These are phyloP conservation scores for Inga oerstediana DNA, from an alignment of 306 rosid species.

Conservation along the genomic window DNA sequence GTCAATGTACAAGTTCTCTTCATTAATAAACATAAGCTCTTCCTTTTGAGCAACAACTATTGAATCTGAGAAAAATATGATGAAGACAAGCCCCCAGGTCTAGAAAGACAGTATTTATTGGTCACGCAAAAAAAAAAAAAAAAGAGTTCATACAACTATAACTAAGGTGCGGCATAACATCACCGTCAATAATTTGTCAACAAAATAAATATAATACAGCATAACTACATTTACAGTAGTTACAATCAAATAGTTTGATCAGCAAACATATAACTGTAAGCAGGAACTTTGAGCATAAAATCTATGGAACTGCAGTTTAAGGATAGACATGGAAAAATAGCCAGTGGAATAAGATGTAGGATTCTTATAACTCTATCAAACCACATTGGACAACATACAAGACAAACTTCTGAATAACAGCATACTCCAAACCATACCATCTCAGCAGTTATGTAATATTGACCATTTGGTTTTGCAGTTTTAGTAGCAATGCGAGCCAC, in stretches of 20 bases:
- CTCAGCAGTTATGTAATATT: slow-evolving; percentile 72
- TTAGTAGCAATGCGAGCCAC: slow-evolving; percentile 95
- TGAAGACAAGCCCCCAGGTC: background rate
- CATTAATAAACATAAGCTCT: slow-evolving; percentile 16
- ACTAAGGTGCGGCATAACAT: slow-evolving; percentile 9
- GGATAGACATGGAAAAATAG: slow-evolving; percentile 3
- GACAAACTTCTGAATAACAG: slow-evolving; percentile 27
- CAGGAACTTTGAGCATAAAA: slow-evolving; percentile 25
- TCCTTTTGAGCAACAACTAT: background rate
- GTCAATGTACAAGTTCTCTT: slow-evolving; percentile 17
- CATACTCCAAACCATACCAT: slow-evolving; percentile 47
- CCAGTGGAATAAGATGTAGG: background rate
- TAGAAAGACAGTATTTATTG: slow-evolving; percentile 7
- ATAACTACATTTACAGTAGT: slow-evolving; percentile 11
- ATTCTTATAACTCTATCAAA: slow-evolving; percentile 16
- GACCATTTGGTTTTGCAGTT: slow-evolving; percentile 97
- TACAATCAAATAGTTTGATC: slow-evolving; percentile 25
- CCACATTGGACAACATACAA: slow-evolving; percentile 1
- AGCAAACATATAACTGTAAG: slow-evolving; percentile 21
- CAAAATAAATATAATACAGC: background rate
- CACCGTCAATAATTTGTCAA: background rate
- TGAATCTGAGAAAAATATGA: slow-evolving; percentile 19
- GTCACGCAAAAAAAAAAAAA: background rate
- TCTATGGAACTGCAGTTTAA: slow-evolving; percentile 9
- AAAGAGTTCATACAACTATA: no score